Evolutionary conservation across 75 land plant species (phyloP).

Genomic region (Pinus tabuliformis): DNA sequence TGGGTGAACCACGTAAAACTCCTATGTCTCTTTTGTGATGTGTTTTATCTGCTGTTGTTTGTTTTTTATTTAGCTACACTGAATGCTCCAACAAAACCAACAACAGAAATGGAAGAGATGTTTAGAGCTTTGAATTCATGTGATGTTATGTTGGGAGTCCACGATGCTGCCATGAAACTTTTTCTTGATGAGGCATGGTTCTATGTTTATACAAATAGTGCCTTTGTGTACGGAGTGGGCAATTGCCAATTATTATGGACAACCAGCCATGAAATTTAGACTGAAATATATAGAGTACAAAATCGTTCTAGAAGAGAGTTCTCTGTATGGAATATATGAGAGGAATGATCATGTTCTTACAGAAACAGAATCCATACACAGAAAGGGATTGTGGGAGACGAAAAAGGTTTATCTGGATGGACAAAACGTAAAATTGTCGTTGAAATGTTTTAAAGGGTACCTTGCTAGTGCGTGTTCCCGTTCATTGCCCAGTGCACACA

Average conservation of each 20-base stretch:
- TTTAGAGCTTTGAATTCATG: conserved; percentile 18
- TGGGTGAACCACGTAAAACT: no score
- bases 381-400: conserved; percentile 35
- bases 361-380: conserved; percentile 24
- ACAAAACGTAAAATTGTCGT: conserved; percentile 27
- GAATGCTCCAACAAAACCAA: no score
- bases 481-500: no score
- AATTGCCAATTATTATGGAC: conserved; percentile 32
- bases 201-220: conserved; percentile 43
- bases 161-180: conserved; percentile 53
- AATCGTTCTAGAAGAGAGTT: conserved; percentile 37
- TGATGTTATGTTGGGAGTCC: conserved; percentile 46
- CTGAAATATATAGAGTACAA: conserved; percentile 31
- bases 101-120: conserved; percentile 21
- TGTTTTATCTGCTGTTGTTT: no score
- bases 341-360: conserved; percentile 22
- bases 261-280: conserved; percentile 34
- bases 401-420: conserved; percentile 41
- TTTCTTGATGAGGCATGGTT: conserved; percentile 43
- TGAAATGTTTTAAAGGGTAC: conserved; percentile 15
- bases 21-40: no score
- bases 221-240: conserved; percentile 52
- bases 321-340: conserved; percentile 28
- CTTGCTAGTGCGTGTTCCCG: conserved; percentile 31
- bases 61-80: no score